phyloP scores from a whole-genome alignment of 176 grass and related monocot species.

The Musa troglodytarum region DNA sequence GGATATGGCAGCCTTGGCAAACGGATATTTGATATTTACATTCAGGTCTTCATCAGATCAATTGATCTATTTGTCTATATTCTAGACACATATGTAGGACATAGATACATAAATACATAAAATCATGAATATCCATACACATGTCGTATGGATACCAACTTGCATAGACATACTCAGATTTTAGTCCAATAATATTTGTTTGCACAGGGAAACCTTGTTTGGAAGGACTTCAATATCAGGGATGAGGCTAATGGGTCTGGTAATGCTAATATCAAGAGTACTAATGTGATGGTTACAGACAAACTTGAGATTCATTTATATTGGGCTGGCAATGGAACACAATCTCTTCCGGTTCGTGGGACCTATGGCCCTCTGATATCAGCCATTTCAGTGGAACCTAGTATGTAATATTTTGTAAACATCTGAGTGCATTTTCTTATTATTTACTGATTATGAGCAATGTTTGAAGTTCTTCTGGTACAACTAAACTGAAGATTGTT shows the following conservation, averaged over 20 bases:
- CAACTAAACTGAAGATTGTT: neutral
- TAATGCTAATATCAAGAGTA: neutral
- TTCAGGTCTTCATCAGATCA: neutral
- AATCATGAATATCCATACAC: no score
- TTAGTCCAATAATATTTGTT: neutral
- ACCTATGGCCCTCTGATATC: conserved; percentile 78
- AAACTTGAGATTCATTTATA: conserved; percentile 4
- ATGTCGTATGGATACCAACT: neutral
- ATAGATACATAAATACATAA: neutral
- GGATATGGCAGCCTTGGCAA: neutral
- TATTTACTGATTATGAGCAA: neutral
- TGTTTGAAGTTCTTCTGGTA: neutral
- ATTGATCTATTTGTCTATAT: neutral
- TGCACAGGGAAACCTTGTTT: neutral
- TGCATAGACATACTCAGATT: neutral
- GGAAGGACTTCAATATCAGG: neutral
- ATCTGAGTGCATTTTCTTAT: neutral
- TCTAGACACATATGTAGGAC: neutral
- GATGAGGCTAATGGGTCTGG: neutral
- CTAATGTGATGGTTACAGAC: neutral
- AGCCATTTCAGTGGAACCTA: conserved; percentile 49
- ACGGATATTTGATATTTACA: conserved; percentile 6
- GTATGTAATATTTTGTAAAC: neutral
- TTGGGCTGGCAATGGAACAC: conserved; percentile 58
- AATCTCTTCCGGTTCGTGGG: conserved; percentile 48